Evolutionary conservation across 768 basidiomycete species (phyloP), one percentile per base, ranked within the genome.

Genomic region (Serendipita sp.): DNA sequence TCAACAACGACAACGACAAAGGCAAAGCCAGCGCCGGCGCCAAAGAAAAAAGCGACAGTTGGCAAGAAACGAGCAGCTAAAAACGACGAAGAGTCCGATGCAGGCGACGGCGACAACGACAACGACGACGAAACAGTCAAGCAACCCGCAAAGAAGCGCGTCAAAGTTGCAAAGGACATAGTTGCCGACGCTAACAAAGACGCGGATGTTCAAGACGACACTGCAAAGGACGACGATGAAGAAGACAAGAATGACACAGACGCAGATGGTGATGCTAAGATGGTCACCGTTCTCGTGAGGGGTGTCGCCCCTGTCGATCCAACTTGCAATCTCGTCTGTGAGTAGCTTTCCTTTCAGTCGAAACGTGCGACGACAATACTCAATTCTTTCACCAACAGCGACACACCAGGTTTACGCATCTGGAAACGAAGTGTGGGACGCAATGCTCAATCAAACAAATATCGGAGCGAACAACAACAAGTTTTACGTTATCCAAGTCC

Each of bases 401-500:
- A 78, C 80, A 1, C 81, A 83, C 68, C 76, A 82, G 69, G 82
- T 83, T 3, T 80, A 77, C 64, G 66, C 70, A 35, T 75, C 76
- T 45, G 70, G 66, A 3, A 77, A 78, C 58, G 72, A 70, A 13
- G 73, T 77, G 10, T 84, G 81, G 81, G 83, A 84, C 69, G 82
- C 81, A 44, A 83, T 82, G 80, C 76, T 83, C 24, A 60, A 60
- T n/a, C 56, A 60, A 35, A 60, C 56, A 3, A 60, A 60, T 28
- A 60, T 60, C 16, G 71, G 72, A 35, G 72, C 73, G 63, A 83
- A 83, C 69, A 66, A 64, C 68, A 68, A 68, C 66, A 83, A 84
- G 81, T 84, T 82, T 71, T 84, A 84, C 64, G 81, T 83, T 1
- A 71, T 84, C 15, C 83, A 84, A 66, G 72, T 84, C 3, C 72